These are phyloP conservation scores for Gracilaria gracilis DNA, from an alignment of 23 red algal species.

Conservation along the genomic window DNA sequence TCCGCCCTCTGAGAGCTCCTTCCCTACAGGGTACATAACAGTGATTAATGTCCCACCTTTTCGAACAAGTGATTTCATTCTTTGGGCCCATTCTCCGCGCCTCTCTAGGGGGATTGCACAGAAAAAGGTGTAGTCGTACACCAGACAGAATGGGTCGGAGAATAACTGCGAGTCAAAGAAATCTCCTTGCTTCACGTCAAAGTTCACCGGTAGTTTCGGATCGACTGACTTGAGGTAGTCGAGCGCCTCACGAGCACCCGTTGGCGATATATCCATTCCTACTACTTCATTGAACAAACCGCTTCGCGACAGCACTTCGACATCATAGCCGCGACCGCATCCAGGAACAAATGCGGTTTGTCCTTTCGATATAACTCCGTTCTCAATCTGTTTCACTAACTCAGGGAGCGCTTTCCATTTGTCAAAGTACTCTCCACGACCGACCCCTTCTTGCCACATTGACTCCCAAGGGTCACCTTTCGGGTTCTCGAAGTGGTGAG, in stretches of 20 bases:
- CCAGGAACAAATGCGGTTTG: conserved; percentile 78
- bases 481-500: background rate
- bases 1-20: conserved; percentile 54
- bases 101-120: conserved; percentile 68
- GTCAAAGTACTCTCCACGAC: conserved; percentile 46
- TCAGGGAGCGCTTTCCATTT: conserved; percentile 26
- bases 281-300: conserved; percentile 44
- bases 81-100: conserved; percentile 61
- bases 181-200: conserved; percentile 53
- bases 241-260: conserved; percentile 35
- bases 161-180: conserved; percentile 61
- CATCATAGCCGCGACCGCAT: conserved; percentile 88
- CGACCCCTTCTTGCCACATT: conserved; percentile 45
- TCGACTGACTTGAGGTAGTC: conserved; percentile 41
- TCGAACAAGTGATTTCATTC: conserved; percentile 67
- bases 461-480: conserved; percentile 19
- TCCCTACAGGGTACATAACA: conserved; percentile 73
- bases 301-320: conserved; percentile 54
- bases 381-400: background rate
- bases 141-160: conserved; percentile 34
- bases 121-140: conserved; percentile 92
- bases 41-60: conserved; percentile 72
- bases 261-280: conserved; percentile 71
- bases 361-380: background rate
- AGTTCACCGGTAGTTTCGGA: background rate